Evolutionary conservation across 495 filamentous ascomycete species (phyloP).

Genomic region (Trichoderma reesei): DNA sequence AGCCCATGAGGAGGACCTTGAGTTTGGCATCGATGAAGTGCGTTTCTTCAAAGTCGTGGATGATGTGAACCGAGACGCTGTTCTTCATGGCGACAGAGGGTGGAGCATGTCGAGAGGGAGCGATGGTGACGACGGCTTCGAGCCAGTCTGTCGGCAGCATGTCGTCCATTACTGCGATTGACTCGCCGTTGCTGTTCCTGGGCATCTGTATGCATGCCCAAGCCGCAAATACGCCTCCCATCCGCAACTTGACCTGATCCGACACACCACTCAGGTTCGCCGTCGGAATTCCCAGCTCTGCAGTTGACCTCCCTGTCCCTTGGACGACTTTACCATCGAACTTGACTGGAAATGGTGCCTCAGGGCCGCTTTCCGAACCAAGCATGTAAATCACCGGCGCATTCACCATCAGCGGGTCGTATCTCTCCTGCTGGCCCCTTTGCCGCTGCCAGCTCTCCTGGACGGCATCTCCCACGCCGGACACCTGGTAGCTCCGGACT

Average conservation of each 20-base stretch:
- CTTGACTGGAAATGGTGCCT: conserved; percentile 47
- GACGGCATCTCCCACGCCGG: conserved; percentile 29
- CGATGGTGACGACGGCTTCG: conserved; percentile 43
- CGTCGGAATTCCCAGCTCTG: conserved; percentile 25
- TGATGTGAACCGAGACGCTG: conserved; percentile 30
- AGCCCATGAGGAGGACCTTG: conserved; percentile 47
- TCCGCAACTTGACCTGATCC: conserved; percentile 36
- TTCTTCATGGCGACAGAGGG: conserved; percentile 33
- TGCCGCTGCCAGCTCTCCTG: conserved; percentile 18
- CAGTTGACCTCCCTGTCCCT: conserved; percentile 23
- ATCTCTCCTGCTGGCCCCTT: conserved; percentile 18
- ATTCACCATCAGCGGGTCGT: conserved; percentile 18
- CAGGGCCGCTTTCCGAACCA: conserved; percentile 40
- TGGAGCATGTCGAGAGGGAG: conserved; percentile 27
- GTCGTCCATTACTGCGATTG: conserved; percentile 13
- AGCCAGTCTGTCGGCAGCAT: conserved; percentile 31
- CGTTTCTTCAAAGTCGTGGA: conserved; percentile 37
- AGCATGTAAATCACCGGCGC: conserved; percentile 15
- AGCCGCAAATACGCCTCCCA: conserved; percentile 54
- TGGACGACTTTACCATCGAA: conserved; percentile 36
- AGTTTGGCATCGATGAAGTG: conserved; percentile 31
- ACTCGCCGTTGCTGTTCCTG: conserved; percentile 4
- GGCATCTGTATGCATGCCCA: conserved; percentile 40
- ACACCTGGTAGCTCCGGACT: conserved; percentile 22
- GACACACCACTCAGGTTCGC: conserved; percentile 35